Conservation (phyloP, 805 yeast genomes). For the Sungouiozyma ichnusensis region DNA sequence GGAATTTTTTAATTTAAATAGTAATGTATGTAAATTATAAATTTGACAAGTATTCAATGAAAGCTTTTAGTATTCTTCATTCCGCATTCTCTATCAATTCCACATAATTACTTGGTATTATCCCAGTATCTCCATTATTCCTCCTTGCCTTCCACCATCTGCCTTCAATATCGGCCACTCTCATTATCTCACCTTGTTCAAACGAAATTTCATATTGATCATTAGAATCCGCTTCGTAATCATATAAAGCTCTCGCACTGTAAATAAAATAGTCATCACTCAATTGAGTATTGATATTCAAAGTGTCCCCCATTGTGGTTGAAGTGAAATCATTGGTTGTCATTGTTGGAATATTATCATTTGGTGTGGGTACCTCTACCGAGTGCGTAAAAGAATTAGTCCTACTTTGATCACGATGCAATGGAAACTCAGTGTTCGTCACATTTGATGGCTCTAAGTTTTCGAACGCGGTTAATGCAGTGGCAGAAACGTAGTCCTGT, state of each 20-base stretch:
- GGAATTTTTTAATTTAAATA: too few relatives aligned
- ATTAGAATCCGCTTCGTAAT: constrained; percentile 81
- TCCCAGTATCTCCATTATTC: constrained; percentile 85
- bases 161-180: constrained; percentile 86
- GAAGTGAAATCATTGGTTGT: constrained; percentile 25
- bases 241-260: constrained; percentile 76
- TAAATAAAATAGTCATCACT: constrained; percentile 51
- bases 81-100: constrained; percentile 42
- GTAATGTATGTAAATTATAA: too few relatives aligned
- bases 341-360: neutral
- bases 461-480: constrained; percentile 53
- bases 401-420: neutral
- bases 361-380: neutral
- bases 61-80: too few relatives aligned
- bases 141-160: constrained; percentile 98
- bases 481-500: constrained; percentile 36
- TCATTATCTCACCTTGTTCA: constrained; percentile 81
- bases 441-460: constrained; percentile 29
- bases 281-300: constrained; percentile 28
- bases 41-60: too few relatives aligned
- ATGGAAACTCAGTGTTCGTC: constrained; percentile 2
- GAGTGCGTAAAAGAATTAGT: too few relatives aligned
- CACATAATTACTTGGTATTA: constrained; percentile 91
- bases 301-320: constrained; percentile 28
- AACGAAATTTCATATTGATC: constrained; percentile 90